These are phyloP conservation scores for Thelonectria olida DNA, from an alignment of 2,329 filamentous ascomycete species.

Conservation along the genomic window DNA sequence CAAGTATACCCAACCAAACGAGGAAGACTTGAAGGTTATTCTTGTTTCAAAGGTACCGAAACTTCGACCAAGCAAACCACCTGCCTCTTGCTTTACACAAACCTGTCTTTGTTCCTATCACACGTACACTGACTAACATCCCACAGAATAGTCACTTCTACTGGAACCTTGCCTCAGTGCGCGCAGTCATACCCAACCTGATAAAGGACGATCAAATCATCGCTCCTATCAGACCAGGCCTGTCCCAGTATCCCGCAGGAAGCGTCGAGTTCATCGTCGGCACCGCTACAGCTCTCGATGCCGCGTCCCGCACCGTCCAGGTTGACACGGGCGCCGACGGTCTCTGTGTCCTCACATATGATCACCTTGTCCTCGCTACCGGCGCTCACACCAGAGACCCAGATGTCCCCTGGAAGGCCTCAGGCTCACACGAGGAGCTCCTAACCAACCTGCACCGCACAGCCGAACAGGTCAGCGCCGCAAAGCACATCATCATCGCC, in stretches of 20 bases:
- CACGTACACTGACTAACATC: conserved; percentile 4
- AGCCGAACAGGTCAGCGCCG: conserved; percentile 52
- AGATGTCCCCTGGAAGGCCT: conserved; percentile 62
- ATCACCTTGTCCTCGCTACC: conserved; percentile 67
- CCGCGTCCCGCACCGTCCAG: conserved; percentile 52
- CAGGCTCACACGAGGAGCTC: conserved; percentile 56
- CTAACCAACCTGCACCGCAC: conserved; percentile 51
- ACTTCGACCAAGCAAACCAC: not conserved
- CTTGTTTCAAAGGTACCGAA: conserved; percentile 62
- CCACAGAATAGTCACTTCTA: conserved; percentile 64
- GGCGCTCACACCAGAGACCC: conserved; percentile 55
- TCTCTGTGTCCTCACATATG: conserved; percentile 50
- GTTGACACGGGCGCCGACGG: conserved; percentile 41
- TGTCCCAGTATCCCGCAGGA: conserved; percentile 59
- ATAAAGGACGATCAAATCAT: conserved; percentile 61
- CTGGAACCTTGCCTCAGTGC: conserved; percentile 66
- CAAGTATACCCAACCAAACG: conserved; percentile 57
- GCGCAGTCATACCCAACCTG: conserved; percentile 61
- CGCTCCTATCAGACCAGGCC: conserved; percentile 58
- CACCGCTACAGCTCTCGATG: conserved; percentile 53
- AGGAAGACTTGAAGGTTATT: conserved; percentile 61
- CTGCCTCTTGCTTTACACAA: not conserved
- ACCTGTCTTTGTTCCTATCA: not conserved
- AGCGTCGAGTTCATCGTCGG: conserved; percentile 63
- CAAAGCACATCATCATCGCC: conserved; percentile 63